phyloP scores from a whole-genome alignment of 352 stramenopile genomes.

The Aphanomyces astaci region DNA sequence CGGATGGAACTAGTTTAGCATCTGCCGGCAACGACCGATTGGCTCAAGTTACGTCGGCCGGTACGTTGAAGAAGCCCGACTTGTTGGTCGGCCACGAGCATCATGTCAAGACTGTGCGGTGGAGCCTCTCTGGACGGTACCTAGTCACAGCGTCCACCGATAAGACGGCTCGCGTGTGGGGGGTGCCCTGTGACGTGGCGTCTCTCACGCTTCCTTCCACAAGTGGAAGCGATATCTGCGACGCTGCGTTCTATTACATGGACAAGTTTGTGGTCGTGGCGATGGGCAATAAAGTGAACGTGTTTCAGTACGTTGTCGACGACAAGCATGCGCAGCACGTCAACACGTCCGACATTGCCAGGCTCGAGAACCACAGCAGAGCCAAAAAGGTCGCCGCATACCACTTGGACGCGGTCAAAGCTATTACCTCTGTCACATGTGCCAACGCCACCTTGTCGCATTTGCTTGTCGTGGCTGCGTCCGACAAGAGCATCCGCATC shows the following conservation, averaged over 20 bases:
- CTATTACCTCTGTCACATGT: conserved; percentile 54
- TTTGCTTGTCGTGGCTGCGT: conserved; percentile 59
- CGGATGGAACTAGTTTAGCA: conserved; percentile 63
- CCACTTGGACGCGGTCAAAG: conserved; percentile 54
- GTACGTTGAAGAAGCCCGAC: conserved; percentile 54
- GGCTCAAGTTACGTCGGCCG: conserved; percentile 59
- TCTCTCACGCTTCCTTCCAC: conserved; percentile 39
- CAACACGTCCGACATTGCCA: conserved; percentile 34
- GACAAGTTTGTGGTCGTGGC: conserved; percentile 79
- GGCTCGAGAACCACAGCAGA: conserved; percentile 45
- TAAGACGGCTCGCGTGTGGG: conserved; percentile 62
- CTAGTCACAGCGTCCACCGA: conserved; percentile 61
- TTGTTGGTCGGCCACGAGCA: conserved; percentile 65
- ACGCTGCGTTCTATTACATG: conserved; percentile 82
- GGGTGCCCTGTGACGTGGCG: conserved; percentile 46
- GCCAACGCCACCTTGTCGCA: conserved; percentile 80
- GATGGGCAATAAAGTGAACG: conserved; percentile 46
- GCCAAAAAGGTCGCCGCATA: conserved; percentile 61
- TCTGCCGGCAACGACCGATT: conserved; percentile 56
- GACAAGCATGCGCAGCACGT: conserved; percentile 34
- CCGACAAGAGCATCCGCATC: conserved; percentile 64
- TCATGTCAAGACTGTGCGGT: conserved; percentile 52
- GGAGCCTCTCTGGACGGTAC: conserved; percentile 66
- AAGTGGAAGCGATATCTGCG: conserved; percentile 46
- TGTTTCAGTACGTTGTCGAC: conserved; percentile 73